Base-by-base conservation (phyloP, 345 rosid genomes). In the Toxicodendron radicans region DNA sequence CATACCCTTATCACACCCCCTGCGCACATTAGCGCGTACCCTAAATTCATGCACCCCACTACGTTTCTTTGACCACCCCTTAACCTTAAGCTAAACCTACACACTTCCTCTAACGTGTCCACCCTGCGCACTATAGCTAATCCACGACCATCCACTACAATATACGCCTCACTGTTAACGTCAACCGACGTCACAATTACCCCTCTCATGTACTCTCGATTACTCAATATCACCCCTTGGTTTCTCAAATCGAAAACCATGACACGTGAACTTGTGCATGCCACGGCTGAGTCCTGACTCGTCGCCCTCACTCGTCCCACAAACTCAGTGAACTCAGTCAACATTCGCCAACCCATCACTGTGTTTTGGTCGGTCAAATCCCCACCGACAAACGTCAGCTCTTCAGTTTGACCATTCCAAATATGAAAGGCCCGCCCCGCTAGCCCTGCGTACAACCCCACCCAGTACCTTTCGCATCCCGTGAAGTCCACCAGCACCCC, bases 401-500 rank as follows among this genome's bases (percentile, higher is more conserved):
- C 86, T 73, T 90, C 98, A 0, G 82, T 70, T 73, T 76, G 68
- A 0, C 86, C 82, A 61, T 92, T 82, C 99, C 99, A 95, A 7
- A 95, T 85, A 56, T 73, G 97, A 71, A 90, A 87, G 3, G 98
- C 90, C 46, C 87, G 92, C 21, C 90, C 95, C 0, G 94, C 94
- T 0, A 86, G 86, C 0, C 99, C 99, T 0, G 98, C 99, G 64
- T 86, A 91, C 4, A 95, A 90, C 7, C 98, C 99, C n/a, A 90
- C 96, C 99, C 99, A 95, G 87, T 90, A 91, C 0, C 83, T 90
- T 10, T 80, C 79, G 24, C 90, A 86, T 10, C 99, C 97, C 1
- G 92, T 78, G 73, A 95, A 95, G 71, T 95, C 98, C 21, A 95
- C 85, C 14, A 95, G 70, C 0, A 88, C 93, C 13, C 99, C 99